Base-by-base conservation (phyloP, 306 rosid species). In the Dalbergia cultrata region DNA sequence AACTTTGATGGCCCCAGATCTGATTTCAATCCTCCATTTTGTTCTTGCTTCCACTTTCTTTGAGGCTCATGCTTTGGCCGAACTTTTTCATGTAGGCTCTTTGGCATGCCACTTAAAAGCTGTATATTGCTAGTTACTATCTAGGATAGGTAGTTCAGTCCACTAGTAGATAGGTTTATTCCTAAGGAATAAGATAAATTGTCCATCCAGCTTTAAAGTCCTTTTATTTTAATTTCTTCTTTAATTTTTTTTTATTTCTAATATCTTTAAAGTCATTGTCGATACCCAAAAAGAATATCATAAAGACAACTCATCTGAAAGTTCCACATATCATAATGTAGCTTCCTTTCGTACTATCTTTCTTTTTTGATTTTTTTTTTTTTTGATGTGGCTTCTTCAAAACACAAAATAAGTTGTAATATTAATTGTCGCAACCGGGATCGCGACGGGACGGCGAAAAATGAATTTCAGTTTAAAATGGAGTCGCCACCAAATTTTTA, bases 181-280 rank as follows among this genome's bases (percentile, higher is more conserved):
- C 80, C 44, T 22, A 16, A n/a, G 50, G 14, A 56, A 13, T 37
- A 35, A 50, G 45, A 21, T 56, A 14, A 50, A 9, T 66, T 77
- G 75, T 67, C 75, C 66, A 62, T 67, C 75, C 81, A 54, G 67
- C 74, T 77, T 54, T 56, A 56, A 77, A 66, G 75, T 77, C 72
- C 18, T 54, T 8, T 47, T 47, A 47, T 47, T 47, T 47, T 47
- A 47, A 47, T 47, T 47, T 47, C 16, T 10, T 43, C 53, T 47
- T 10, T 47, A 37, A 0, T 11, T 11, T 47, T 11, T 11, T 47
- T 47, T 47, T 10, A 10, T 47, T 47, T 1, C 10, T 43, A 43
- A 47, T 4, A 10, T 47, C 13, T 47, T 47, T 47, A 47, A 12
- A 47, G 16, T 47, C 52, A 13, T 47, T 12, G 21, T 41, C 56